Evolutionary conservation across 2,329 filamentous ascomycete species (phyloP), one percentile per base, ranked within the genome.

Genomic region (Neonectria faginata): DNA sequence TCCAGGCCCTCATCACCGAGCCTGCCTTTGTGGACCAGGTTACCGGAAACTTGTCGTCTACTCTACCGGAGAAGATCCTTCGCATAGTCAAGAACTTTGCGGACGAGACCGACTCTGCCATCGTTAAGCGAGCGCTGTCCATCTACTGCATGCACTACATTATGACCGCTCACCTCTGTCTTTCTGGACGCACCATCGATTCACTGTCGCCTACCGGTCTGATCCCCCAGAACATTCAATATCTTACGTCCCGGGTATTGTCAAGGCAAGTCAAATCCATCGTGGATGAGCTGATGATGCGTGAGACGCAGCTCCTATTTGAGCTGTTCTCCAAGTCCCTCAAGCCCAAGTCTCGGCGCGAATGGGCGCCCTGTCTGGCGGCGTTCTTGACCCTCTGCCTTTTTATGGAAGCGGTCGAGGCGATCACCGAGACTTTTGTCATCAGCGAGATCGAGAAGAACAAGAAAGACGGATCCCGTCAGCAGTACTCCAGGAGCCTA

Each of bases 91-190:
- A 85, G 65, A 75, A 74, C 16, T 88, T 83, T 70, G 81, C 81
- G 33, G 76, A 81, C 39, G 77, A 80, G 61, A 81, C 82, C 1
- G 78, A 83, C 76, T 83, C 82, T 1, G 64, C 79, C 10, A 85
- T 88, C 71, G 86, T 87, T 48, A 83, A 83, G 72, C 80, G 81
- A 42, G 85, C 86, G 1, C 79, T 88, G 20, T 80, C 81, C 41
- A 84, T 88, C 54, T 86, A 87, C 74, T 82, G 82, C 47, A 85
- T 85, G 80, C 84, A 88, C 71, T 88, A 86, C 73, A 78, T 87
- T 65, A 83, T 88, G 77, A 83, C 84, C 6, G 81, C 83, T 5
- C 86, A 88, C 68, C 79, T 88, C 22, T 84, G 81, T 73, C 77
- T 88, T 36, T 86, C 85, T 9, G 73, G 73, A 7, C 73, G 77